phyloP scores from a whole-genome alignment of 306 rosid species.

The Begonia fuchsioides region DNA sequence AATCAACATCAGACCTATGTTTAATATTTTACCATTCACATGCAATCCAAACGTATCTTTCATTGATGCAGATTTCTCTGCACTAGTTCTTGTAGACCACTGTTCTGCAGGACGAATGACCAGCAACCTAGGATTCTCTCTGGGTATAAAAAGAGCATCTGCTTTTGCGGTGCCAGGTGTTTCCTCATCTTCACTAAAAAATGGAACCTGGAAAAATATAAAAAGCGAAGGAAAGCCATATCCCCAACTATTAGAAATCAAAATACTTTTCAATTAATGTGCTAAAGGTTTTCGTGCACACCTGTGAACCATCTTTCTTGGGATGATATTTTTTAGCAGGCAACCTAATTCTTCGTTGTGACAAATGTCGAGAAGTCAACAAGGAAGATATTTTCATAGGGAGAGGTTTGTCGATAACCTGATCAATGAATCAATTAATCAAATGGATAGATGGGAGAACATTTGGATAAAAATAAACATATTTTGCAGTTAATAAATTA shows the following conservation, averaged over 20 bases:
- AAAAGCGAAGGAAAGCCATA: background rate
- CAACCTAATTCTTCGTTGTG: conserved; percentile 65
- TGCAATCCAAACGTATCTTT: conserved; percentile 30
- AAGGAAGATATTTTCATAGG: conserved; percentile 64
- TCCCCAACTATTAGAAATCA: background rate
- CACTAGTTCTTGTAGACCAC: conserved; percentile 46
- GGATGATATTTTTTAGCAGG: conserved; percentile 73
- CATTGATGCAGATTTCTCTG: conserved; percentile 35
- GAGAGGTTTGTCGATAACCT: conserved; percentile 74
- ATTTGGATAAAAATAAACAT: too few species aligned
- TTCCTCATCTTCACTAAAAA: conserved; percentile 78
- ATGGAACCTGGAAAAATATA: conserved; percentile 50
- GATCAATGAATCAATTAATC: conserved; percentile 6
- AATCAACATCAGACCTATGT: background rate
- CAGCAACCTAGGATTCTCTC: conserved; percentile 97
- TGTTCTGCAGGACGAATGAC: conserved; percentile 74
- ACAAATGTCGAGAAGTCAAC: conserved; percentile 85
- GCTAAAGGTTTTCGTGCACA: conserved; percentile 9
- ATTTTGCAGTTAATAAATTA: background rate
- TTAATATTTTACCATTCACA: conserved; percentile 42
- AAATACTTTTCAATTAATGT: background rate
- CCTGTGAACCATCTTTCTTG: conserved; percentile 63
- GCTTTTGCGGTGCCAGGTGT: conserved; percentile 73
- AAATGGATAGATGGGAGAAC: background rate
- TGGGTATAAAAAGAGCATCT: conserved; percentile 79